Percentiles rank a stretch among this genome's conserved stretches.
Evolutionary conservation across 495 filamentous ascomycete species (phyloP).

Genomic region (Hypoxylon perforatum): DNA sequence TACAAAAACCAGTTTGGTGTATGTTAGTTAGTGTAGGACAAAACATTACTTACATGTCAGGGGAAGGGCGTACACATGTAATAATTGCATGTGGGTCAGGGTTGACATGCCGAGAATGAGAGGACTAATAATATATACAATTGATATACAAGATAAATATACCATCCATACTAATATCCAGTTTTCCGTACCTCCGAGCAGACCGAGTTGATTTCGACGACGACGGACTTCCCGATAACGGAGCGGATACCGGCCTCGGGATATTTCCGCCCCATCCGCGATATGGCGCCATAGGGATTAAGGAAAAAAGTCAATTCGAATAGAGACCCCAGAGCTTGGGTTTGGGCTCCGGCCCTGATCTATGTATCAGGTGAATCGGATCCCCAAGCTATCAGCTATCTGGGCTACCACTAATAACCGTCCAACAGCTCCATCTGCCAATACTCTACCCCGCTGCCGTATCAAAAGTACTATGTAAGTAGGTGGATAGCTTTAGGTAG

Average conservation of each 20-base stretch:
- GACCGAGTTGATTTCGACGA: constrained; percentile 17
- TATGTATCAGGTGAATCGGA: neutral
- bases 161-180: constrained; percentile 5
- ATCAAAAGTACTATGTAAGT: constrained; percentile 1
- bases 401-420: constrained; percentile 1
- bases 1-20: constrained; percentile 41
- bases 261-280: constrained; percentile 8
- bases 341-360: no score
- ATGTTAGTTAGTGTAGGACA: constrained; percentile 20
- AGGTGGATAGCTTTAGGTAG: constrained; percentile 16
- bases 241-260: constrained; percentile 29
- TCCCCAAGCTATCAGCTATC: no score
- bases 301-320: constrained; percentile 7
- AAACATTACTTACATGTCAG: constrained; percentile 36
- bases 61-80: constrained; percentile 36
- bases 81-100: constrained; percentile 24
- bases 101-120: constrained; percentile 23
- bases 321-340: neutral
- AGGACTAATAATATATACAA: constrained; percentile 30
- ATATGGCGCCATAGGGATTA: constrained; percentile 4
- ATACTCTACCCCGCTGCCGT: constrained; percentile 24
- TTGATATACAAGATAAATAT: neutral
- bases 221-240: constrained; percentile 39
- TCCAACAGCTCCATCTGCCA: neutral
- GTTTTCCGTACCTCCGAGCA: constrained; percentile 11